Evolutionary conservation across 768 basidiomycete genomes (phyloP), one percentile per base, ranked within the genome.

Genomic region (Tremella yokohamensis): DNA sequence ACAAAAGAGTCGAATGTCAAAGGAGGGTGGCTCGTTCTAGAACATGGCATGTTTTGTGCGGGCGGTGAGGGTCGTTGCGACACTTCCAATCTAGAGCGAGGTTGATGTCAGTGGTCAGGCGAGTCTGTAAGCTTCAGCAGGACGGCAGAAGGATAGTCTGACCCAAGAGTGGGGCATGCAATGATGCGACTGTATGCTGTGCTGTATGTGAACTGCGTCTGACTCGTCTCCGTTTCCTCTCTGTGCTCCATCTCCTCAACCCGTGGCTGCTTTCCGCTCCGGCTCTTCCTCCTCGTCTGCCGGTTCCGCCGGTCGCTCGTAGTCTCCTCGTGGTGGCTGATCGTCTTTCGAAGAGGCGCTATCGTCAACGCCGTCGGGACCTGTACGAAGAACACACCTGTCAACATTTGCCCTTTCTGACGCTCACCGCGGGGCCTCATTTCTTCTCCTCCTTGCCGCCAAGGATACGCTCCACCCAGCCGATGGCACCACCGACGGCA

Each of bases 181-280:
- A 34, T 11, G 29, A 34, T 34, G 29, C 29, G 29, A 34, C 29
- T 34, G 29, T 34, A 34, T 34, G 29, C 29, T 34, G 29, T 34
- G 29, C 29, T 34, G 29, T 4, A 11, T 34, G 29, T 34, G 11
- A 34, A 34, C 4, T 34, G 29, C 29, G 29, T 34, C 29, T 34
- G 29, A 34, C n/a, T 34, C 29, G 29, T 6, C 29, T 11, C 11
- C 29, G 29, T 11, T 11, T 6, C 11, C 29, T 11, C 29, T 34
- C 6, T 34, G 6, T 11, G 11, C 11, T 11, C 34, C 22, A n/a
- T 49, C 6, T 48, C 7, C 40, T 51, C 49, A 66, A 25, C 65
- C 64, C 24, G 65, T 70, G 34, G 68, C 65, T n/a, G 53, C 22
- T 42, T 70, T 66, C 62, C 63, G 62, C 60, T 65, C 62, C 37